Evolutionary conservation across 2,329 filamentous ascomycete genomes (phyloP).

Genomic region (Fusarium scirpi): DNA sequence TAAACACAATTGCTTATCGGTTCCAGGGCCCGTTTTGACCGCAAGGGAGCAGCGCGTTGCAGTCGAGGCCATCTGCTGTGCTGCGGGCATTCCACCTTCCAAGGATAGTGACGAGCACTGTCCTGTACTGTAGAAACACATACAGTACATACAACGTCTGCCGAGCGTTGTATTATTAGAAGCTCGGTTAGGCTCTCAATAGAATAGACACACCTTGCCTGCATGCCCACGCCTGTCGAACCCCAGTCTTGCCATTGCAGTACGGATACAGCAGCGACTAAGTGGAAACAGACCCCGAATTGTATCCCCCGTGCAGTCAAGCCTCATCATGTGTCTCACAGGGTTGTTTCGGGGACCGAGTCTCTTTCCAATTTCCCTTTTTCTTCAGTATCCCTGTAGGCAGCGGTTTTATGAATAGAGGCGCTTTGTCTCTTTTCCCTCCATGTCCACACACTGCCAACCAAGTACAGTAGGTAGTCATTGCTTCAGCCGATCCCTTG

Average conservation of each 20-base stretch:
- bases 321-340: constrained; percentile 10
- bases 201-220: constrained; percentile 12
- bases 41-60: constrained; percentile 1
- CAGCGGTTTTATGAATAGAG: neutral
- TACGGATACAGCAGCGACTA: neutral
- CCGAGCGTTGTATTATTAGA: constrained; percentile 26
- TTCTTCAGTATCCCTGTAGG: constrained; percentile 10
- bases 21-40: neutral
- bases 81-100: constrained; percentile 2
- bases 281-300: neutral
- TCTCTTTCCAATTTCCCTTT: constrained; percentile 19
- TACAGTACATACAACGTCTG: neutral
- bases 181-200: constrained; percentile 1
- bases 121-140: constrained; percentile 5
- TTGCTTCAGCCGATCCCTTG: neutral
- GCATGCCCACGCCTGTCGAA: neutral
- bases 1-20: constrained; percentile 13
- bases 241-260: neutral
- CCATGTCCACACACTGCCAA: neutral
- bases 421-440: neutral
- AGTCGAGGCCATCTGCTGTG: neutral
- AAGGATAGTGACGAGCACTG: neutral
- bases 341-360: neutral
- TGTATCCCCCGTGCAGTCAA: constrained; percentile 5
- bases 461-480: neutral